Conservation (phyloP, 441 rosid species). For the Populus hybrid region DNA sequence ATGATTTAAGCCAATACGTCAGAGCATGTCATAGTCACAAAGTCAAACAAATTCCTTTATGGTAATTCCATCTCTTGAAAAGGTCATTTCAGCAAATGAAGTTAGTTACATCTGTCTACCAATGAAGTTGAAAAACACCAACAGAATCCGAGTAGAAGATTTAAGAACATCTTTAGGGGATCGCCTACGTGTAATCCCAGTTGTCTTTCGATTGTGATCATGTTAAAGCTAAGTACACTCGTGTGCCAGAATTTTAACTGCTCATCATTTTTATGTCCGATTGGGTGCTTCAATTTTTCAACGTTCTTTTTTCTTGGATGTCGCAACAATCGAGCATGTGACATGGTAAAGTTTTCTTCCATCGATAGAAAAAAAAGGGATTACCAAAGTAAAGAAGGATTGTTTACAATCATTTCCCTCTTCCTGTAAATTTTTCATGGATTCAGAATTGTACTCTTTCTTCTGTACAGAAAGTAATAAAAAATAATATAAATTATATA, state of each 20-base stretch:
- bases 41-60: too few relatives aligned
- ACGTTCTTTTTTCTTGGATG: not conserved
- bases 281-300: not conserved
- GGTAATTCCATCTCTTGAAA: not conserved
- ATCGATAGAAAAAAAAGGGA: not conserved
- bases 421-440: not conserved
- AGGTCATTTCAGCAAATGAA: too few relatives aligned
- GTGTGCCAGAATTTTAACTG: not conserved
- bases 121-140: not conserved
- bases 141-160: not conserved
- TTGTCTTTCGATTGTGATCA: not conserved
- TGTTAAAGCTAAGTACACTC: not conserved
- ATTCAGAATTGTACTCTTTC: too few relatives aligned
- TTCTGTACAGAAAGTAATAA: too few relatives aligned
- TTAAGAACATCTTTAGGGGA: not conserved
- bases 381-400: not conserved
- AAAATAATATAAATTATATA: too few relatives aligned
- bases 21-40: not conserved
- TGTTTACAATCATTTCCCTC: not conserved
- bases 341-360: not conserved
- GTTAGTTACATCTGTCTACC: constrained; percentile 9
- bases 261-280: not conserved
- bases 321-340: not conserved
- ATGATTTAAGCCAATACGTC: not conserved
- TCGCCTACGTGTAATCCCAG: not conserved